Evolutionary conservation across 176 grass and related monocot species (phyloP).

Genomic region (Urochloa ruziziensis): DNA sequence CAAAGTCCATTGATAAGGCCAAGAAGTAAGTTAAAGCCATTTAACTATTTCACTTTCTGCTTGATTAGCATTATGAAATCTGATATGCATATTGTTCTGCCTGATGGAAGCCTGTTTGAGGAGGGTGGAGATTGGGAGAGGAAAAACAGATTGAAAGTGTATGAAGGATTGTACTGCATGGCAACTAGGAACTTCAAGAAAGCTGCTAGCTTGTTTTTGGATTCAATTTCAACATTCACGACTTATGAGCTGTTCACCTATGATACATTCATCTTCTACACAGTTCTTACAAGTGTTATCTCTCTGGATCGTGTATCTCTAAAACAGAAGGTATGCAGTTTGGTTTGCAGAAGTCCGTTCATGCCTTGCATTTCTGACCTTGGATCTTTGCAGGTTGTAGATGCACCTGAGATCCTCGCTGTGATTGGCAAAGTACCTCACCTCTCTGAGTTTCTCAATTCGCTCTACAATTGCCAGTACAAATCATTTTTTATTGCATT

Average conservation of each 20-base stretch:
- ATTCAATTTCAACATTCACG: constrained; percentile 97
- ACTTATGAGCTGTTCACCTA: constrained; percentile 94
- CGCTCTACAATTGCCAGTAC: constrained; percentile 90
- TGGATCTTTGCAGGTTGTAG: constrained; percentile 66
- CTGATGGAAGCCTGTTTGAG: constrained; percentile 81
- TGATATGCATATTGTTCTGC: constrained; percentile 18
- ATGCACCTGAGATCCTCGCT: constrained; percentile 94
- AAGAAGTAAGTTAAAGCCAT: constrained; percentile 62
- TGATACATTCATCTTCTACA: constrained; percentile 97
- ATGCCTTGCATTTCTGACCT: constrained; percentile 21
- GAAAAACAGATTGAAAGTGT: constrained; percentile 97
- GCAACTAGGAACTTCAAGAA: constrained; percentile 93
- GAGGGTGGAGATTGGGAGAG: constrained; percentile 99
- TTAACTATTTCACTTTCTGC: constrained; percentile 17
- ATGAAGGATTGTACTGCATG: constrained; percentile 95
- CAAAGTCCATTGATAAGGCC: constrained; percentile 93
- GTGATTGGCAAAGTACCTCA: constrained; percentile 93
- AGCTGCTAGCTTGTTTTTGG: constrained; percentile 91
- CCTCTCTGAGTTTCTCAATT: constrained; percentile 95
- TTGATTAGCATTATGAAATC: constrained; percentile 10
- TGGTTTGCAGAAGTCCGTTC: neutral
- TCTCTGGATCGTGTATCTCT: constrained; percentile 94
- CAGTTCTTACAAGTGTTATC: constrained; percentile 85
- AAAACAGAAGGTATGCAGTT: constrained; percentile 68
- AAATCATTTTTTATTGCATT: constrained; percentile 95